Evolutionary conservation across 2,329 filamentous ascomycete species (phyloP).

Genomic region (Diaporthe vexans): DNA sequence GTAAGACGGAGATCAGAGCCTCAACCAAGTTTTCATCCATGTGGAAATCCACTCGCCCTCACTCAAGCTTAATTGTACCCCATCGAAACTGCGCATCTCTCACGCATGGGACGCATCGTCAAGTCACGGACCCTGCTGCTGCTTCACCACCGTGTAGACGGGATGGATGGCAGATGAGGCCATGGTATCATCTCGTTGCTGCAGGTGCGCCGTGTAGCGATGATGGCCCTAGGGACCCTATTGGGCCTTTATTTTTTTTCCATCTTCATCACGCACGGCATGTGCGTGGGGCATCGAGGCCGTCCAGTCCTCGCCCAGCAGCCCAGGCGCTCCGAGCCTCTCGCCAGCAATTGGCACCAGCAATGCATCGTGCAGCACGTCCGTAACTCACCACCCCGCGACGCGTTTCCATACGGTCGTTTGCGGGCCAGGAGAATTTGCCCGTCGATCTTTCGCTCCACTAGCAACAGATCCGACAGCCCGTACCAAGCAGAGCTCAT

Average conservation of each 20-base stretch:
- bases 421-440: constrained; percentile 35
- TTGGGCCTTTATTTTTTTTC: background rate
- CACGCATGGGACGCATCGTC: constrained; percentile 26
- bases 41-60: constrained; percentile 27
- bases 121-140: constrained; percentile 22
- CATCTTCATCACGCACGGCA: background rate
- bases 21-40: constrained; percentile 32
- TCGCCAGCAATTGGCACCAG: constrained; percentile 10
- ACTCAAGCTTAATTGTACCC: constrained; percentile 33
- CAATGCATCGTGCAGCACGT: constrained; percentile 43
- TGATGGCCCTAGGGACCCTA: background rate
- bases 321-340: background rate
- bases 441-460: constrained; percentile 38
- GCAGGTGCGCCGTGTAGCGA: background rate
- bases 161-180: background rate
- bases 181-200: background rate
- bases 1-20: constrained; percentile 33
- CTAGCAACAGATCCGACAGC: constrained; percentile 44
- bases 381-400: constrained; percentile 39
- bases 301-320: background rate
- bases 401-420: constrained; percentile 22
- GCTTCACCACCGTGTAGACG: background rate
- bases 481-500: constrained; percentile 38
- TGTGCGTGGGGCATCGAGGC: background rate
- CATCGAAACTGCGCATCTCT: constrained; percentile 2